phyloP scores from a whole-genome alignment of 345 rosid species.

The Citrus sp. region DNA sequence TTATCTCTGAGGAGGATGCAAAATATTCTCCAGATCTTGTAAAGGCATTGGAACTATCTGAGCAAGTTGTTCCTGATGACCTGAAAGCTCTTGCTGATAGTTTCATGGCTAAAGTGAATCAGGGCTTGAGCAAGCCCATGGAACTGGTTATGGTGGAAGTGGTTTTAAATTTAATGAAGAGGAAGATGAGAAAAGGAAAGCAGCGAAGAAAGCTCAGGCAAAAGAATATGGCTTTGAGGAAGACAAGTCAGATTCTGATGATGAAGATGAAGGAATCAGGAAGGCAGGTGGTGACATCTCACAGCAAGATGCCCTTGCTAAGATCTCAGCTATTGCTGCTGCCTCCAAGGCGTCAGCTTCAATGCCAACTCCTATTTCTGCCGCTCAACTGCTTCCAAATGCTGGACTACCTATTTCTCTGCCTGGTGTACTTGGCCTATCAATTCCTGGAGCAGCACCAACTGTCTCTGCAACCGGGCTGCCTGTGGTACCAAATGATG shows the following conservation, averaged over 20 bases:
- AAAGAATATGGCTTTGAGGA: constrained; percentile 98
- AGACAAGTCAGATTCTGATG: constrained; percentile 96
- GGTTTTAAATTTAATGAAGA: constrained; percentile 98
- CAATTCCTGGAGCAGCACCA: constrained; percentile 38
- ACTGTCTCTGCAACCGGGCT: constrained; percentile 34
- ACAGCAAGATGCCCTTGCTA: constrained; percentile 78
- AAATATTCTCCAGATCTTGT: constrained; percentile 97
- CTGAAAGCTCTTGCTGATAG: constrained; percentile 84
- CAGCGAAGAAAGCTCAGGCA: constrained; percentile 97
- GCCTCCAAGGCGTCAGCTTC: constrained; percentile 50
- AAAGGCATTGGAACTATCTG: constrained; percentile 93
- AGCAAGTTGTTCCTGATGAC: constrained; percentile 94
- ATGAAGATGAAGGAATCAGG: constrained; percentile 89
- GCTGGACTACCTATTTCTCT: constrained; percentile 43
- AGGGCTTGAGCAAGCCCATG: constrained; percentile 96
- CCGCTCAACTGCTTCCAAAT: constrained; percentile 42
- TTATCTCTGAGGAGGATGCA: constrained; percentile 88
- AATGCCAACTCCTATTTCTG: constrained; percentile 31
- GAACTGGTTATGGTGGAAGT: constrained; percentile 99
- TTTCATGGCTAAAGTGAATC: constrained; percentile 90
- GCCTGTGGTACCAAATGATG: constrained; percentile 54
- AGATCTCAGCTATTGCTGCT: constrained; percentile 68
- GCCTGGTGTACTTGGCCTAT: constrained; percentile 35
- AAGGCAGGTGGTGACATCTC: constrained; percentile 87
- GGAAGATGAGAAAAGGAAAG: constrained; percentile 92